Base-by-base conservation (phyloP, 345 rosid species). In the Bruguiera gymnorhiza region DNA sequence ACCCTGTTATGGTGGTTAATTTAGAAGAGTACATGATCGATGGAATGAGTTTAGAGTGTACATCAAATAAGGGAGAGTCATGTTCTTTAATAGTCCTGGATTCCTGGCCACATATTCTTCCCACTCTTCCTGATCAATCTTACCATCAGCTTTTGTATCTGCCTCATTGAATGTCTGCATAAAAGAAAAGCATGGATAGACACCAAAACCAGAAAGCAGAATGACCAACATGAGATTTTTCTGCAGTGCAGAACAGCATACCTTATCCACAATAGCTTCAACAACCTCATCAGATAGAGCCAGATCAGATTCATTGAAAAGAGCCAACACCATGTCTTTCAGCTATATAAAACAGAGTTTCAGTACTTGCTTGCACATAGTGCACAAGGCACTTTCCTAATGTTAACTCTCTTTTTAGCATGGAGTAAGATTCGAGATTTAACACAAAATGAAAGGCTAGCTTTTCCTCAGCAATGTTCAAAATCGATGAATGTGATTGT, bases 271-370 rank as follows among this genome's bases (percentile, higher is more conserved):
- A 20, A 80, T 76, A 31, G 65, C 55, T 69, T 73, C 75, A 21
- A 76, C 75, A 54, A 50, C 61, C 27, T 80, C 80, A 55, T 80
- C 16, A 2, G 89, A 71, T 46, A 91, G 85, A 56, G 52, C 65
- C 63, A 88, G 79, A 30, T 82, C 86, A 13, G 94, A 85, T 83
- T 90, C 97, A 50, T 80, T 43, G 16, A 87, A 83, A 69, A 90
- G 76, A 65, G 94, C 94, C 19, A 82, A 24, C 18, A 91, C 87
- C 97, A 91, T 88, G 73, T 83, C 86, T 82, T 84, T 82, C 80
- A 91, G 58, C 97, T 91, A 30, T 27, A 56, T 56, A 24, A 56
- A 21, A 21, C 59, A 56, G 6, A 26, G 59, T 55, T 55, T 55
- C 27, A 21, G 30, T 8, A 24, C 24, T 56, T 27, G 26, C 24